A percentile compares a stretch with the other conserved stretches of the same genome.
Evolutionary conservation across 257 asterid species (phyloP).

Genomic region (Scutellaria galericulata): DNA sequence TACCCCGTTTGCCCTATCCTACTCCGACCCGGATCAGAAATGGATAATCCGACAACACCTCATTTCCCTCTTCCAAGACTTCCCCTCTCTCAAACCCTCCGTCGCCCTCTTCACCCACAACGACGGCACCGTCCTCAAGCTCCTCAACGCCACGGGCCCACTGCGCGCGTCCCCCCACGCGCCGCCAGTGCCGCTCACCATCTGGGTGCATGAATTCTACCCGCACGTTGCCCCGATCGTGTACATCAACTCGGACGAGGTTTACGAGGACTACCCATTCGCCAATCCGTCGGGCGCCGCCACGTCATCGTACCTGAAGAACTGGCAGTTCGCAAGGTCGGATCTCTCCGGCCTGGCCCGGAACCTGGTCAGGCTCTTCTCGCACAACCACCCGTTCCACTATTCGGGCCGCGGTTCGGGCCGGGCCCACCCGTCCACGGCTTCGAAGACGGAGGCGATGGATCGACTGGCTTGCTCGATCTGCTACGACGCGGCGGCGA

Average conservation of each 20-base stretch:
- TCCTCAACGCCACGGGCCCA: conserved; percentile 52
- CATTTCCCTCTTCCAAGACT: conserved; percentile 54
- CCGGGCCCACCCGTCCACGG: conserved; percentile 36
- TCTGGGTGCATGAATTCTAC: conserved; percentile 72
- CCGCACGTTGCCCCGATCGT: conserved; percentile 62
- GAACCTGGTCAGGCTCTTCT: conserved; percentile 49
- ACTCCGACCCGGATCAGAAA: conserved; percentile 67
- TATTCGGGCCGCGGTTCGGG: conserved; percentile 22
- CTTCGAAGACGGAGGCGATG: conserved; percentile 57
- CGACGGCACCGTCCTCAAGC: conserved; percentile 60
- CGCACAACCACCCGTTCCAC: conserved; percentile 53
- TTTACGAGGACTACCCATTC: conserved; percentile 52
- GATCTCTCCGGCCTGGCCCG: conserved; percentile 54
- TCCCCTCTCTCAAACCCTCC: conserved; percentile 54
- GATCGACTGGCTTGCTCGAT: conserved; percentile 50
- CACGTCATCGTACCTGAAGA: conserved; percentile 45
- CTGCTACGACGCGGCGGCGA: conserved; percentile 42
- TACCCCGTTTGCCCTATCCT: conserved; percentile 48
- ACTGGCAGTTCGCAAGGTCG: conserved; percentile 47
- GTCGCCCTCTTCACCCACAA: conserved; percentile 53
- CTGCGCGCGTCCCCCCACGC: conserved; percentile 37
- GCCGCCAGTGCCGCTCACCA: conserved; percentile 50
- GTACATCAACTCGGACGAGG: conserved; percentile 28
- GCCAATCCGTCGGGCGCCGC: conserved; percentile 57
- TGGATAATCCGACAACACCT: conserved; percentile 67